Percentiles rank a stretch among this genome's conserved stretches.
Conservation (phyloP, 2,329 filamentous ascomycete species). For the Aquanectria penicillioides region DNA sequence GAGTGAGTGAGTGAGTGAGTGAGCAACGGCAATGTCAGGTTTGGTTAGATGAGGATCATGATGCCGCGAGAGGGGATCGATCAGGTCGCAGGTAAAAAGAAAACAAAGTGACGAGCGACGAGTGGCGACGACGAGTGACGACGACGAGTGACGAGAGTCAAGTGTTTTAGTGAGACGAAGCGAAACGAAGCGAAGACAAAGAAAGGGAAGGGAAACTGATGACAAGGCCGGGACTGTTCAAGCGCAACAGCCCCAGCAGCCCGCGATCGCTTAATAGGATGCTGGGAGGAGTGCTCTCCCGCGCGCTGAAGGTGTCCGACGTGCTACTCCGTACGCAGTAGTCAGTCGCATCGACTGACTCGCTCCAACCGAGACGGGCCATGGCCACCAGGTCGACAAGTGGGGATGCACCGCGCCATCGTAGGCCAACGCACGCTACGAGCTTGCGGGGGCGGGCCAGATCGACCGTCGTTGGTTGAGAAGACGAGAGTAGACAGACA, state of each 20-base stretch:
- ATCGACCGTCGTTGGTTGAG: slow-evolving; percentile 19
- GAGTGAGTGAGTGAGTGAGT: not conserved
- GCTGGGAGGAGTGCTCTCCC: not conserved
- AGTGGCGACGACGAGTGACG: too few relatives aligned
- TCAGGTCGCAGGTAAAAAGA: not conserved
- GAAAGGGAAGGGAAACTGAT: not conserved
- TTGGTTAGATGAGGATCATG: slow-evolving; percentile 13
- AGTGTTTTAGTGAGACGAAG: not conserved
- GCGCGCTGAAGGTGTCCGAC: not conserved
- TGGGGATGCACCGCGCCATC: slow-evolving; percentile 33
- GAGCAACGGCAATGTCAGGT: not conserved
- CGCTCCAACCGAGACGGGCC: slow-evolving; percentile 23
- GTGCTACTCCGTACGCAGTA: not conserved
- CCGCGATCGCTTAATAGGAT: slow-evolving; percentile 40
- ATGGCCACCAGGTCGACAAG: slow-evolving; percentile 20
- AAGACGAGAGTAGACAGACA: not conserved
- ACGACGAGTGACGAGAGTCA: too few relatives aligned
- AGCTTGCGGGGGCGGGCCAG: slow-evolving; percentile 44
- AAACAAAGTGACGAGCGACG: not conserved
- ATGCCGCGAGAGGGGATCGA: slow-evolving; percentile 10
- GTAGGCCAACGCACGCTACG: slow-evolving; percentile 23
- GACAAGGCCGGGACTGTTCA: not conserved
- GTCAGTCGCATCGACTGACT: slow-evolving; percentile 35
- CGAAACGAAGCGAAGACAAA: not conserved
- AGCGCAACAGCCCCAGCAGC: slow-evolving; percentile 28